These are phyloP conservation scores for Fusarium sp. DNA, from an alignment of 2,329 filamentous ascomycete species.

Conservation along the genomic window DNA sequence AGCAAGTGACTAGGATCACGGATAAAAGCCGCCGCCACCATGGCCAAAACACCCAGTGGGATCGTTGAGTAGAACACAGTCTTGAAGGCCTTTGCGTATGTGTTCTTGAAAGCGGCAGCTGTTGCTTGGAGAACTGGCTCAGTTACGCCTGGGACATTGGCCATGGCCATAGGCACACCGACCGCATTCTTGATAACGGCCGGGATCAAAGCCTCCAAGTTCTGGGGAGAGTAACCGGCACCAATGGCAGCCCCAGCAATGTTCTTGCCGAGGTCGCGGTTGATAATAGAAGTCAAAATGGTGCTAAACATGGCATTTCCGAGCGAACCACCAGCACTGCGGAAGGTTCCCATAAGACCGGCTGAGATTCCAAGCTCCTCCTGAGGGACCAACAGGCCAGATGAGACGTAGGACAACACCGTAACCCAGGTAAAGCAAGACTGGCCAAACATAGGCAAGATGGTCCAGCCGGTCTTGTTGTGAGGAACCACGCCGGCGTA, in stretches of 20 bases:
- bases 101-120: constrained; percentile 9
- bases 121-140: constrained; percentile 10
- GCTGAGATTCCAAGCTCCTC: constrained; percentile 17
- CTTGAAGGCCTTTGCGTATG: constrained; percentile 5
- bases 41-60: neutral
- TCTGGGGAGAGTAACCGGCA: neutral
- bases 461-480: constrained; percentile 3
- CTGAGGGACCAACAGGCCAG: constrained; percentile 7
- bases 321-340: constrained; percentile 16
- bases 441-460: constrained; percentile 17
- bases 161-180: constrained; percentile 13
- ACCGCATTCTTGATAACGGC: constrained; percentile 16
- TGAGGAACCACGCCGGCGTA: constrained; percentile 10
- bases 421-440: constrained; percentile 18
- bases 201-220: constrained; percentile 1
- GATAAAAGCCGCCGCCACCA: constrained; percentile 10
- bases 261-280: constrained; percentile 4
- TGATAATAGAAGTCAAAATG: constrained; percentile 8
- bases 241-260: constrained; percentile 13
- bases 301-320: constrained; percentile 27
- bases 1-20: constrained; percentile 15
- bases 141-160: constrained; percentile 16
- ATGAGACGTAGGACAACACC: constrained; percentile 13
- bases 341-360: constrained; percentile 16
- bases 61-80: constrained; percentile 20